Evolutionary conservation across 2,329 filamentous ascomycete genomes (phyloP).

Genomic region (Pleurostoma richardsiae): DNA sequence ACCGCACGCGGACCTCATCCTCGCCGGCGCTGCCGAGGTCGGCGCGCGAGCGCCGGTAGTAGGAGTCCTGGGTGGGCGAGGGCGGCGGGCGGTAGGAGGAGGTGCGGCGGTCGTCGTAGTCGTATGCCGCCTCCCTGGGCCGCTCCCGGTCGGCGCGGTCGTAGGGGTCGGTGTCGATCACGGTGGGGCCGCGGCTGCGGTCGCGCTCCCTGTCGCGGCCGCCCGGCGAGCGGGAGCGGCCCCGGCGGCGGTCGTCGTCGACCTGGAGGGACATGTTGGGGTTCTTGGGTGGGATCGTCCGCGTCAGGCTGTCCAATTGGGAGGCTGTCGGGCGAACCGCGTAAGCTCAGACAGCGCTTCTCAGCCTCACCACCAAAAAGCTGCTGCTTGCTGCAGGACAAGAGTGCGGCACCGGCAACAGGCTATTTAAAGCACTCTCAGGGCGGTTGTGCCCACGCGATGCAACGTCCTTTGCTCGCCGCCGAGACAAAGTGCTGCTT

Average conservation of each 20-base stretch:
- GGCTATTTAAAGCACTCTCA: no score
- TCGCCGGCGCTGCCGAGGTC: slow-evolving; percentile 15
- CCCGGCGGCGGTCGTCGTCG: slow-evolving; percentile 36
- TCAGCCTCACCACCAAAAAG: no score
- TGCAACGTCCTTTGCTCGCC: no score
- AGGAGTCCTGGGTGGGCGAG: slow-evolving; percentile 21
- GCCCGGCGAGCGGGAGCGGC: slow-evolving; percentile 41
- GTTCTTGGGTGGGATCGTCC: neutral
- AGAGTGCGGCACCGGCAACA: no score
- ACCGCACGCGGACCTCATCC: slow-evolving; percentile 11
- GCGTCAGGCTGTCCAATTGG: no score
- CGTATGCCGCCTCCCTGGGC: slow-evolving; percentile 20
- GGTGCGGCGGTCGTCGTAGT: slow-evolving; percentile 21
- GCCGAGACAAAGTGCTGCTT: no score
- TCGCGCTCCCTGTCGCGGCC: slow-evolving; percentile 29
- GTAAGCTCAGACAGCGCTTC: no score
- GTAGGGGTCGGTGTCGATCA: slow-evolving; percentile 39
- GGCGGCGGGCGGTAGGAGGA: slow-evolving; percentile 14
- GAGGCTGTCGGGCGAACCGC: no score
- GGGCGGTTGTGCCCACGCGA: no score
- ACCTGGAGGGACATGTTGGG: slow-evolving; percentile 47
- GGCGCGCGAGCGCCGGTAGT: slow-evolving; percentile 30
- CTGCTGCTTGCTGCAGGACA: no score
- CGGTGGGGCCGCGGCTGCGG: slow-evolving; percentile 22
- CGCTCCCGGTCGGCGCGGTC: slow-evolving; percentile 28